These are phyloP conservation scores for Phytophthora multivora DNA, from an alignment of 352 stramenopile genomes.

Conservation along the genomic window DNA sequence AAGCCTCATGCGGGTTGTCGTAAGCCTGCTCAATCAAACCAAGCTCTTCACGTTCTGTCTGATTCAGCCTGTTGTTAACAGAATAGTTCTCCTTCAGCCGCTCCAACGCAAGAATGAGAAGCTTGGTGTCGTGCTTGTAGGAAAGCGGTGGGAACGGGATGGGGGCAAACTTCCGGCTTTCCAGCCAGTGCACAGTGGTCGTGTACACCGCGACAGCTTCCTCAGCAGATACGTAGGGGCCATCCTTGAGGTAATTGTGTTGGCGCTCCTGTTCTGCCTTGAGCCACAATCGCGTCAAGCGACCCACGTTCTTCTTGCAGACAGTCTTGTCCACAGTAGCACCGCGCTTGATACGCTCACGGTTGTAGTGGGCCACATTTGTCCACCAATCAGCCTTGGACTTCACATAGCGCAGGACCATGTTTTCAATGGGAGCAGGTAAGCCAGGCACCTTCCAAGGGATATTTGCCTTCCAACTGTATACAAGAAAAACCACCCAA, in stretches of 20 bases:
- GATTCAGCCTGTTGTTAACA: conserved; percentile 97
- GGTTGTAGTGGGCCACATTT: conserved; percentile 99
- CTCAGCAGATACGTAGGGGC: conserved; percentile 98
- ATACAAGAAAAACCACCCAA: conserved; percentile 11
- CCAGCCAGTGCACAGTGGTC: conserved; percentile 99
- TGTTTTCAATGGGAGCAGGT: conserved; percentile 99
- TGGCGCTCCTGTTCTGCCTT: conserved; percentile 99
- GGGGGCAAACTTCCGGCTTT: conserved; percentile 98
- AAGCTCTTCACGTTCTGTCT: conserved; percentile 98
- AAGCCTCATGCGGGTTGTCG: conserved; percentile 98
- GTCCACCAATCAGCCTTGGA: conserved; percentile 98
- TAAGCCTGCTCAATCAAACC: conserved; percentile 99
- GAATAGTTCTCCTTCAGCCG: conserved; percentile 99
- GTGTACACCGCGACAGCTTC: conserved; percentile 99
- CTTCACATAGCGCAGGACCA: conserved; percentile 99
- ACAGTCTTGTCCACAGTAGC: conserved; percentile 99
- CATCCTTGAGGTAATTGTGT: conserved; percentile 99
- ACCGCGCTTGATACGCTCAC: conserved; percentile 99
- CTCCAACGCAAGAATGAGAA: conserved; percentile 99
- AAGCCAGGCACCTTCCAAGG: conserved; percentile 99
- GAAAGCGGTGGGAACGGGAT: conserved; percentile 99
- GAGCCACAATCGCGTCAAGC: conserved; percentile 98
- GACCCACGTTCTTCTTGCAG: conserved; percentile 99
- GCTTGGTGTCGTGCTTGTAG: conserved; percentile 99
- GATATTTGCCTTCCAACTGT: conserved; percentile 98